A percentile compares a stretch with the other conserved stretches of the same genome.
phyloP scores from a whole-genome alignment of 768 basidiomycete genomes.

The Mycena venus region DNA sequence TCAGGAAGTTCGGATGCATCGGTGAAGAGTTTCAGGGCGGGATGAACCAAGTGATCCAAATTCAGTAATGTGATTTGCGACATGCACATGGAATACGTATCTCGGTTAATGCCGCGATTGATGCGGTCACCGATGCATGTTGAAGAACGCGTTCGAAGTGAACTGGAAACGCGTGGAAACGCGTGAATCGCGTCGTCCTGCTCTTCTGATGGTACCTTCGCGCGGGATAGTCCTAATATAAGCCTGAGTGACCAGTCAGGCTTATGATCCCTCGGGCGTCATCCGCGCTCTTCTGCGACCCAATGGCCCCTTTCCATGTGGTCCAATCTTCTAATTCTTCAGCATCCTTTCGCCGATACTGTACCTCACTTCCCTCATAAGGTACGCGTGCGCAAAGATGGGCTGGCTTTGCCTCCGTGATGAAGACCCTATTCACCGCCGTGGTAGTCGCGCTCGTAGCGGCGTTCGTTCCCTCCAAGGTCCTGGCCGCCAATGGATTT shows the following conservation, averaged over 20 bases:
- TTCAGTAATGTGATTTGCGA: neutral
- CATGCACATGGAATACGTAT: neutral
- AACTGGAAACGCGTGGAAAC: neutral
- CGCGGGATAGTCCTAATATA: neutral
- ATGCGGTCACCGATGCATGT: neutral
- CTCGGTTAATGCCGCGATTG: neutral
- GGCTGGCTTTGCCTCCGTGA: slow-evolving; percentile 10
- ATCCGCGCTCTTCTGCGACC: neutral
- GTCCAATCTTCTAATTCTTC: slow-evolving; percentile 2
- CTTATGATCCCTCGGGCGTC: neutral
- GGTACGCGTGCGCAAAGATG: neutral
- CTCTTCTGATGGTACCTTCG: neutral
- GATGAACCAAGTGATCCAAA: slow-evolving; percentile 4
- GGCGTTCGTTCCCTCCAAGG: slow-evolving; percentile 4
- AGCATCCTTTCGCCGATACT: neutral
- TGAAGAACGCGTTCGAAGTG: neutral
- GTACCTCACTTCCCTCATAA: neutral
- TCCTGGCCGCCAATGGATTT: slow-evolving; percentile 17
- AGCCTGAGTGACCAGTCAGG: neutral
- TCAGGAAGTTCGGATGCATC: slow-evolving; percentile 5
- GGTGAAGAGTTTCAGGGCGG: neutral
- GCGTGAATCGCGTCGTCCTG: neutral
- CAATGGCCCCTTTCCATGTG: slow-evolving; percentile 11
- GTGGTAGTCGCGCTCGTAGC: slow-evolving; percentile 5
- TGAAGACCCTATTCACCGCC: slow-evolving; percentile 17